A percentile compares a stretch with the other conserved stretches of the same genome.
These are phyloP conservation scores for Cochlearia excelsa DNA, from an alignment of 345 rosid genomes.

Conservation along the genomic window DNA sequence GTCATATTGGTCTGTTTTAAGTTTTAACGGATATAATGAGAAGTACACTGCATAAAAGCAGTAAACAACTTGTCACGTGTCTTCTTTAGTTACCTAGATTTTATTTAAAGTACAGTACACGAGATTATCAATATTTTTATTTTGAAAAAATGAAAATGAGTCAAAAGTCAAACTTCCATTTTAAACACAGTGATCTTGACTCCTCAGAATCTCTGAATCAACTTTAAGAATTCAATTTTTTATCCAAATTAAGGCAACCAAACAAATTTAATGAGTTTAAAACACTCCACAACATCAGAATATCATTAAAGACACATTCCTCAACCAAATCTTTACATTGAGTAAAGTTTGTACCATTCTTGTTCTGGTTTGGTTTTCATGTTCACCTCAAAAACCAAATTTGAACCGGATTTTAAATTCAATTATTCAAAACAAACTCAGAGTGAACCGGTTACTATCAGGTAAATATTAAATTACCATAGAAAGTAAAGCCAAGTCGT, in stretches of 20 bases:
- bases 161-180: slow-evolving; percentile 37
- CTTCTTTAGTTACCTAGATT: slow-evolving; percentile 24
- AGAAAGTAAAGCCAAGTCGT: slow-evolving; percentile 32
- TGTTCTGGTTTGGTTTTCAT: no score
- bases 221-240: slow-evolving; percentile 17
- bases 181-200: slow-evolving; percentile 33
- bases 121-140: no score
- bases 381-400: no score
- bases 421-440: no score
- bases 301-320: slow-evolving; percentile 18
- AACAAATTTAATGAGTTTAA: slow-evolving; percentile 25
- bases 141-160: not conserved
- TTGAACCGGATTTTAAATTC: no score
- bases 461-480: no score
- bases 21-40: slow-evolving; percentile 25
- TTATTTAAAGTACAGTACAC: no score
- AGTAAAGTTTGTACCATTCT: no score
- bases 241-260: slow-evolving; percentile 24
- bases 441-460: no score
- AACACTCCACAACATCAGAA: slow-evolving; percentile 20
- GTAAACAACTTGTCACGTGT: slow-evolving; percentile 32
- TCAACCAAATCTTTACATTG: slow-evolving; percentile 17
- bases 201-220: slow-evolving; percentile 29
- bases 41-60: slow-evolving; percentile 27
- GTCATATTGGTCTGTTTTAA: slow-evolving; percentile 27